phyloP scores from a whole-genome alignment of 73 alveolate genomes.

The Tetrahymena malaccensis region DNA sequence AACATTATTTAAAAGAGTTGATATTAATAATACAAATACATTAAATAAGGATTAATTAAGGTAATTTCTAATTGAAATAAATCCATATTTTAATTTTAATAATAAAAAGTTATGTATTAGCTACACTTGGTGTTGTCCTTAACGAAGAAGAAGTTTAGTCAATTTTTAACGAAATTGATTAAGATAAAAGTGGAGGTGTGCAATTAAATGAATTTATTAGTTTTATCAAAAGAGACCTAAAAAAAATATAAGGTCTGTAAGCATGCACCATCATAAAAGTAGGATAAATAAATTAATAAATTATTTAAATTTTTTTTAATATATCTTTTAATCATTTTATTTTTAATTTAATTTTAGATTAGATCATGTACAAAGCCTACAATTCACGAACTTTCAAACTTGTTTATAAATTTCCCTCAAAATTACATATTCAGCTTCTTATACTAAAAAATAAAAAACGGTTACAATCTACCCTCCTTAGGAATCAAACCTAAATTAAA shows the following conservation, averaged over 20 bases:
- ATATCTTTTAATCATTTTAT: too few relatives aligned
- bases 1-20: not conserved
- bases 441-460: not conserved
- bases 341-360: not conserved
- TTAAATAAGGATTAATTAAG: not conserved
- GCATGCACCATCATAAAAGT: not conserved
- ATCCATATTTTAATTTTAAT: not conserved
- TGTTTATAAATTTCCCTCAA: not conserved
- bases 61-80: not conserved
- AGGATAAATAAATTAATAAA: not conserved
- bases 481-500: not conserved
- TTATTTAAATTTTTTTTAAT: too few relatives aligned
- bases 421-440: not conserved
- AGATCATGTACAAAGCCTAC: not conserved
- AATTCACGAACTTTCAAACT: not conserved
- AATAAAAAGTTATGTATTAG: not conserved
- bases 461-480: not conserved
- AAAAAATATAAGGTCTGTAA: not conserved
- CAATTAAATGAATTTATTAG: not conserved
- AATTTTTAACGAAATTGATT: not conserved
- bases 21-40: not conserved
- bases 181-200: not conserved
- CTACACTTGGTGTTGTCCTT: not conserved
- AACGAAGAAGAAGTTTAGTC: not conserved
- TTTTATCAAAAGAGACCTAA: not conserved